Conservation (phyloP, 169 alveolate species). For the Cryptosporidium sp. region DNA sequence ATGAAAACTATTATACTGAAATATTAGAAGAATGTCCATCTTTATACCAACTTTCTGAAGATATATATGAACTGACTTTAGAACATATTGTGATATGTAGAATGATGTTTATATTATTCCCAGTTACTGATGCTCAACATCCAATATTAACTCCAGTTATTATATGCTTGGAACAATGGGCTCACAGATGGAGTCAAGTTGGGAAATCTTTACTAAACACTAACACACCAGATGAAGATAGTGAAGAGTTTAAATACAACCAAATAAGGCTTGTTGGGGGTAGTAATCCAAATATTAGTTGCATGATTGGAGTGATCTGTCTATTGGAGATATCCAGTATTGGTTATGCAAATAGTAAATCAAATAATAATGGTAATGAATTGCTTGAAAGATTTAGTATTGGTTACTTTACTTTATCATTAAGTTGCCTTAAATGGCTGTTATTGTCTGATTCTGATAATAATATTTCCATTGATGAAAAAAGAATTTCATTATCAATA, state of each 20-base stretch:
- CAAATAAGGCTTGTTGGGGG: slow-evolving; percentile 39
- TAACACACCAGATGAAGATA: not conserved
- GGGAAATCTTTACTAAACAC: slow-evolving; percentile 31
- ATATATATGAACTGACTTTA: slow-evolving; percentile 16
- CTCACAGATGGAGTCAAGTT: slow-evolving; percentile 62
- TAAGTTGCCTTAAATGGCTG: slow-evolving; percentile 66
- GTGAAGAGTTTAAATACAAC: not conserved
- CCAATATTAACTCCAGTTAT: slow-evolving; percentile 64
- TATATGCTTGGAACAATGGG: slow-evolving; percentile 66
- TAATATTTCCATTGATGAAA: not conserved
- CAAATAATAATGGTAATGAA: slow-evolving; percentile 2
- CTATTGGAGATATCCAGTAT: slow-evolving; percentile 52
- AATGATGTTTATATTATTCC: slow-evolving; percentile 53
- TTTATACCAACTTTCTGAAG: slow-evolving; percentile 18
- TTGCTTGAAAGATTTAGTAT: slow-evolving; percentile 29
- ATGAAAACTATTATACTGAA: slow-evolving; percentile 59
- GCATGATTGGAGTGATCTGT: slow-evolving; percentile 49
- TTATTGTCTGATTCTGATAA: not conserved
- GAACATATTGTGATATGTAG: slow-evolving; percentile 60
- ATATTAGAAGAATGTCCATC: slow-evolving; percentile 54
- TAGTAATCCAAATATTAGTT: slow-evolving; percentile 13
- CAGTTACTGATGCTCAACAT: slow-evolving; percentile 66
- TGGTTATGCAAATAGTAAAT: slow-evolving; percentile 26
- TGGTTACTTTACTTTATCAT: slow-evolving; percentile 43
- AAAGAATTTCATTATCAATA: not conserved